phyloP scores from a whole-genome alignment of 129 eudicot genomes.

The Calendula officinalis region DNA sequence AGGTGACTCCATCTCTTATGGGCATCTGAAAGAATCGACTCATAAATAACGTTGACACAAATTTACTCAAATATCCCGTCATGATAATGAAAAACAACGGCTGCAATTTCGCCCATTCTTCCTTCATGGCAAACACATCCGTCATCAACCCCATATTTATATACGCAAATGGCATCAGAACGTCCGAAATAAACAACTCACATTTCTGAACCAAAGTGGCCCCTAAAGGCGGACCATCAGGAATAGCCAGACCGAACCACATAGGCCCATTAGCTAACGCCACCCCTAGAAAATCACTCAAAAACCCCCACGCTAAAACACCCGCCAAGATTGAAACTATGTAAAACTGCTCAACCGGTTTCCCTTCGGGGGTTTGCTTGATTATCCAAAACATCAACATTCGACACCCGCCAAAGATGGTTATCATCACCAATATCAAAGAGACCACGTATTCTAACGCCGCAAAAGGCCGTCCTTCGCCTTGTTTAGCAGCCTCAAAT shows the following conservation, averaged over 20 bases:
- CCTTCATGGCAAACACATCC: slow-evolving; percentile 48
- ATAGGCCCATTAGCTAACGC: slow-evolving; percentile 80
- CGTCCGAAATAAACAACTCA: slow-evolving; percentile 51
- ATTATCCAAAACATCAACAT: slow-evolving; percentile 59
- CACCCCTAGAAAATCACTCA: slow-evolving; percentile 58
- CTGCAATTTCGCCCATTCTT: slow-evolving; percentile 46
- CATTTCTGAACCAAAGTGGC: slow-evolving; percentile 65
- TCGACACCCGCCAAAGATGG: slow-evolving; percentile 46
- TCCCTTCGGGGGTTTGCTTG: slow-evolving; percentile 63
- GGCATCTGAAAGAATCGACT: slow-evolving; percentile 55
- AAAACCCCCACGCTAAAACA: slow-evolving; percentile 54
- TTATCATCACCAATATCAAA: slow-evolving; percentile 11
- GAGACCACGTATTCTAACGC: slow-evolving; percentile 52
- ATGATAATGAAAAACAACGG: slow-evolving; percentile 56
- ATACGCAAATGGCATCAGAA: slow-evolving; percentile 79
- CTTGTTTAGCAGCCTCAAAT: slow-evolving; percentile 82
- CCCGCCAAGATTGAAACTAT: slow-evolving; percentile 51
- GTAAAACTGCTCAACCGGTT: slow-evolving; percentile 67
- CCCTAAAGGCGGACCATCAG: slow-evolving; percentile 95
- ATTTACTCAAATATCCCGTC: slow-evolving; percentile 44
- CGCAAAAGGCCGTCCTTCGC: slow-evolving; percentile 40
- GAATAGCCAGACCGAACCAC: slow-evolving; percentile 83
- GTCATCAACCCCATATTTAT: slow-evolving; percentile 59
- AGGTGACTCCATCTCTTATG: slow-evolving; percentile 54
- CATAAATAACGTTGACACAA: slow-evolving; percentile 40